These are phyloP conservation scores for Globisporangium megalacanthum DNA, from an alignment of 352 stramenopile genomes.

Conservation along the genomic window DNA sequence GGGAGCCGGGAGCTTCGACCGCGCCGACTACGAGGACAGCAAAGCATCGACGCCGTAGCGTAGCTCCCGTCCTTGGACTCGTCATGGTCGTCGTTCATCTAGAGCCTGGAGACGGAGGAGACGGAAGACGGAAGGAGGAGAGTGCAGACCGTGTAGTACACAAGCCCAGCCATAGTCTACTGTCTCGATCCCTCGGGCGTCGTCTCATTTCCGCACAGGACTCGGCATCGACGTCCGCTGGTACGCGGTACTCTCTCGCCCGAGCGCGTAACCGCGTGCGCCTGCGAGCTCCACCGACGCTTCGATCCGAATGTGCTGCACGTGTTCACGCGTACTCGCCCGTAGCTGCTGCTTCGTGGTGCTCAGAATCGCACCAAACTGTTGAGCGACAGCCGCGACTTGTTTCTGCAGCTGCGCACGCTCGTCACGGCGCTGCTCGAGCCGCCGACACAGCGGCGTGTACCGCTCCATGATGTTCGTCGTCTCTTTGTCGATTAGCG, in stretches of 20 bases:
- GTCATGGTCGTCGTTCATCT: not conserved
- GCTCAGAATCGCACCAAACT: slow-evolving; percentile 64
- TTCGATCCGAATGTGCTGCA: slow-evolving; percentile 59
- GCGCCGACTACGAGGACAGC: slow-evolving; percentile 42
- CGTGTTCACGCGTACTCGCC: slow-evolving; percentile 44
- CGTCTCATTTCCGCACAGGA: slow-evolving; percentile 9
- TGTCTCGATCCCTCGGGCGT: not conserved
- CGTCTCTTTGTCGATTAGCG: slow-evolving; percentile 56
- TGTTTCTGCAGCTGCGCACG: slow-evolving; percentile 39
- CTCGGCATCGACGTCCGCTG: slow-evolving; percentile 25
- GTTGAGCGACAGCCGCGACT: slow-evolving; percentile 32
- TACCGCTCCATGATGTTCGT: slow-evolving; percentile 62
- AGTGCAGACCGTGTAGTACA: too few relatives aligned
- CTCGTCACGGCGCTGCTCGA: slow-evolving; percentile 49
- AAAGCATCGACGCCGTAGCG: slow-evolving; percentile 43
- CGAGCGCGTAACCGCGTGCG: slow-evolving; percentile 47
- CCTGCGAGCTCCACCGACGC: slow-evolving; percentile 40
- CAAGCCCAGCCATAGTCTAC: not conserved
- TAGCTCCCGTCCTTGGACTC: not conserved
- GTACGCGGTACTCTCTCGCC: slow-evolving; percentile 56
- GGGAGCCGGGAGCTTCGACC: slow-evolving; percentile 4
- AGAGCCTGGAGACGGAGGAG: too few relatives aligned
- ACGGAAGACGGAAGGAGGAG: too few relatives aligned
- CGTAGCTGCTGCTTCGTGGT: slow-evolving; percentile 55
- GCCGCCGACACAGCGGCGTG: slow-evolving; percentile 47